Base-by-base conservation (phyloP, 352 stramenopile genomes). In the Peronospora tabacina region DNA sequence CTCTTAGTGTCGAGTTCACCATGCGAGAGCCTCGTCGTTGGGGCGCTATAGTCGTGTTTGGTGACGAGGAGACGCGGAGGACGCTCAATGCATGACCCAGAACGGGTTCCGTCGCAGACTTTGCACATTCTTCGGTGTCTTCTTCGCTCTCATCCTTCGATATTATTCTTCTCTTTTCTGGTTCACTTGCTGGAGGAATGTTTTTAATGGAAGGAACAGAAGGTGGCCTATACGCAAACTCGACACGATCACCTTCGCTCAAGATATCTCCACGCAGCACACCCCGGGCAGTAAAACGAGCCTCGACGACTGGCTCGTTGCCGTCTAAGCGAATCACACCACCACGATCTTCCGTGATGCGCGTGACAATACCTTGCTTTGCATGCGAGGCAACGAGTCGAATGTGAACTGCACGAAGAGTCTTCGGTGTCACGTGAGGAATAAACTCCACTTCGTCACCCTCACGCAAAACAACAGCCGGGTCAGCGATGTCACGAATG, bases 371-470 rank as follows among this genome's bases (percentile, higher is more conserved):
- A 29, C 80, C 80, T 41, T 82, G 63, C 44, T 76, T 70, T 1
- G 80, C 67, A 30, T 79, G 70, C 5, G 72, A 83, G 17, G 52
- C 45, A 3, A 89, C 11, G 1, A 91, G 50, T 12, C 62, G 66
- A 39, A 91, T 70, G 37, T 82, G 68, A 43, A 61, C 64, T 7
- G 80, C 80, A 9, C 69, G 72, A 35, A 69, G 52, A 0, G 66
- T 72, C 52, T 87, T 88, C 0, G 61, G 41, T 3, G 55, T 64
- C 17, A 58, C 50, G 15, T 73, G 62, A 35, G 77, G 55, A 19
- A 78, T 43, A 40, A 88, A 91, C 50, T 82, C 71, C 29, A 91
- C 70, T 42, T 84, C 68, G 37, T 91, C 80, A 1, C 77, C 80
- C 26, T 88, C 72, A 33, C 77, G 80, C 11, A 91, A 47, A 41